phyloP scores from a whole-genome alignment of 2,329 filamentous ascomycete species.

The Xylaria sp. region DNA sequence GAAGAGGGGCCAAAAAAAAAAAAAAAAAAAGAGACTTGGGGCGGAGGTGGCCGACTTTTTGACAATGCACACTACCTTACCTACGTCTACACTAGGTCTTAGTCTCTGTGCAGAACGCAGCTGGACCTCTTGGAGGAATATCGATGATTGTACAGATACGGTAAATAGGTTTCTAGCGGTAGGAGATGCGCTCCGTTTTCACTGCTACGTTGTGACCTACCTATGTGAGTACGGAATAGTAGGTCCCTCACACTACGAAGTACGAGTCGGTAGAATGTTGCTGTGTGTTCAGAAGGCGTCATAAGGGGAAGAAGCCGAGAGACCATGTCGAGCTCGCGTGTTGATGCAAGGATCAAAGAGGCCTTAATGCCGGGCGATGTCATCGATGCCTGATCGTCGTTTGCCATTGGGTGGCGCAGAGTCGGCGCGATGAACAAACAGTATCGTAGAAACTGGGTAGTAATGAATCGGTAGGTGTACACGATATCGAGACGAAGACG shows the following conservation, averaged over 20 bases:
- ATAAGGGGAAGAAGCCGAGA: neutral
- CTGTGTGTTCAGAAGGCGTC: too few species aligned
- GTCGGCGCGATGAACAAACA: too few species aligned
- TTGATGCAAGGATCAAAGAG: neutral
- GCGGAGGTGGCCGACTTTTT: neutral
- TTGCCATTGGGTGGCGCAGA: too few species aligned
- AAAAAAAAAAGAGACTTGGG: too few species aligned
- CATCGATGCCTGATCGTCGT: neutral
- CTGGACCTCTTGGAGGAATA: neutral
- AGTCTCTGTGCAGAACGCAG: neutral
- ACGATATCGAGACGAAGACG: neutral
- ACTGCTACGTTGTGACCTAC: neutral
- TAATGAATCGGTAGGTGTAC: neutral
- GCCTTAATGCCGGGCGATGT: neutral
- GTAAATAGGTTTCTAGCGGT: neutral
- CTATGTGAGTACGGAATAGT: too few species aligned
- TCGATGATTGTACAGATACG: neutral
- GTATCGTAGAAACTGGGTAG: too few species aligned
- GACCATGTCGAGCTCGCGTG: neutral
- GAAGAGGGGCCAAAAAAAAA: too few species aligned
- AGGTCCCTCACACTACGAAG: too few species aligned
- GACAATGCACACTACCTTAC: neutral
- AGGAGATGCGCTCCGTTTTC: neutral
- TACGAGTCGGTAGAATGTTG: too few species aligned
- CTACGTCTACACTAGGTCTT: neutral